A percentile compares a stretch with the other conserved stretches of the same genome.
These are phyloP conservation scores for Posidonia oceanica DNA, from an alignment of 116 monocot genomes.

Conservation along the genomic window DNA sequence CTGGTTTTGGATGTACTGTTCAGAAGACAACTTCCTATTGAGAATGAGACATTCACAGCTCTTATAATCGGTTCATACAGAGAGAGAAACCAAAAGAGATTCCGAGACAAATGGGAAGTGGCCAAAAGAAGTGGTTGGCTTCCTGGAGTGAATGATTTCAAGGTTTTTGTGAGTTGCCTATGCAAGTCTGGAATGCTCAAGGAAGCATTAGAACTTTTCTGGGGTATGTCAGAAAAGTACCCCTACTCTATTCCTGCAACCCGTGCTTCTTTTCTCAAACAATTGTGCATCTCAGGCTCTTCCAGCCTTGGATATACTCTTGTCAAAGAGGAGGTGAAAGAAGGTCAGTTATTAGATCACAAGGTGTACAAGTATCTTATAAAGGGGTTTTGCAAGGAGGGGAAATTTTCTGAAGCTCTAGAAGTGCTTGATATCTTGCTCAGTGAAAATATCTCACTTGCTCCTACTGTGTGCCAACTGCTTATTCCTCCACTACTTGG, in stretches of 20 bases:
- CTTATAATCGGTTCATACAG: constrained; percentile 37
- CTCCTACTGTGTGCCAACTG: constrained; percentile 19
- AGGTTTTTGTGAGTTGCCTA: constrained; percentile 26
- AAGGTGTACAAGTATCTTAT: constrained; percentile 26
- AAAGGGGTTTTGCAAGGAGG: constrained; percentile 40
- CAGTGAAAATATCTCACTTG: constrained; percentile 17
- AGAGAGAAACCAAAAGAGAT: constrained; percentile 21
- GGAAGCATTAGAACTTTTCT: constrained; percentile 40
- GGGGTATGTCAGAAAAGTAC: constrained; percentile 15
- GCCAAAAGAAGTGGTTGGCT: constrained; percentile 22
- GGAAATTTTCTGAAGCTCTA: constrained; percentile 32
- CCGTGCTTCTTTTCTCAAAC: constrained; percentile 26
- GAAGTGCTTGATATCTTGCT: constrained; percentile 37
- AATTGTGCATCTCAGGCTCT: constrained; percentile 31
- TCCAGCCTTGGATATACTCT: constrained; percentile 27
- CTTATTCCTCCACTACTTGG: constrained; percentile 29
- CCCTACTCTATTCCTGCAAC: constrained; percentile 17
- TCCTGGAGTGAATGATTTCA: constrained; percentile 19
- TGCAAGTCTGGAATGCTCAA: constrained; percentile 42
- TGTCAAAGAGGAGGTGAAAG: constrained; percentile 31
- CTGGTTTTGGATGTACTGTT: constrained; percentile 30
- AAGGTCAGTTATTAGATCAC: constrained; percentile 17
- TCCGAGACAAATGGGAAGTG: constrained; percentile 33
- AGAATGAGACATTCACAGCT: constrained; percentile 26
- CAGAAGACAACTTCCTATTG: constrained; percentile 20